phyloP scores from a whole-genome alignment of 495 filamentous ascomycete species.

The Peziza echinospora region DNA sequence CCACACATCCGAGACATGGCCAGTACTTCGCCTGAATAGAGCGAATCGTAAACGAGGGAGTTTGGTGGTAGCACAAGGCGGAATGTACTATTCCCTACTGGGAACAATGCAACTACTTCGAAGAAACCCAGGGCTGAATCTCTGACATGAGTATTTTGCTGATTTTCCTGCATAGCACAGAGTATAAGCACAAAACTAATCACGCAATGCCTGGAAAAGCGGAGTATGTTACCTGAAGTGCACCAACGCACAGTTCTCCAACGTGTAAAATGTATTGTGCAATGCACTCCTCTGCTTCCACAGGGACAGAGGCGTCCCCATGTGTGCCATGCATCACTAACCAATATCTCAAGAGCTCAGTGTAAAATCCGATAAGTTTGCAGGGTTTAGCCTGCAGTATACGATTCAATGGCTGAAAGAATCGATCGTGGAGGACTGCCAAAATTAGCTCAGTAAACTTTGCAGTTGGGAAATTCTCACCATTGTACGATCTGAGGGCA shows the following conservation, averaged over 20 bases:
- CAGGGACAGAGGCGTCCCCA: neutral
- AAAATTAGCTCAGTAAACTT: too few species aligned
- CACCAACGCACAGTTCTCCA: conserved; percentile 13
- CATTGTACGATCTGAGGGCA: conserved; percentile 36
- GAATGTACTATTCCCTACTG: conserved; percentile 16
- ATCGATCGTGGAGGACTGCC: too few species aligned
- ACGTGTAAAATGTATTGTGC: conserved; percentile 11
- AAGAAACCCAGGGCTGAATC: conserved; percentile 50
- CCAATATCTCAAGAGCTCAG: conserved; percentile 48
- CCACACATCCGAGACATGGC: conserved; percentile 50
- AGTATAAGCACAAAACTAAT: too few species aligned
- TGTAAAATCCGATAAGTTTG: conserved; percentile 45
- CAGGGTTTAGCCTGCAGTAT: conserved; percentile 1
- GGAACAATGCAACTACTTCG: conserved; percentile 27
- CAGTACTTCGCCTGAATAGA: conserved; percentile 39
- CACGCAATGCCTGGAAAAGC: too few species aligned
- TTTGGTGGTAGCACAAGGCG: conserved; percentile 43
- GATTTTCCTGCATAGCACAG: neutral
- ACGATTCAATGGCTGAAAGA: neutral
- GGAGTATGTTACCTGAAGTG: conserved; percentile 13
- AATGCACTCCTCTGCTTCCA: conserved; percentile 6
- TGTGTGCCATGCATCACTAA: conserved; percentile 21
- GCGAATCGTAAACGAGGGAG: conserved; percentile 44
- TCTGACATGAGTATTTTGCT: too few species aligned
- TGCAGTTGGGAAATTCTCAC: too few species aligned